Percentiles rank a stretch among this genome's conserved stretches.
Conservation (phyloP, 257 asterid species). For the Ehretia macrophylla region DNA sequence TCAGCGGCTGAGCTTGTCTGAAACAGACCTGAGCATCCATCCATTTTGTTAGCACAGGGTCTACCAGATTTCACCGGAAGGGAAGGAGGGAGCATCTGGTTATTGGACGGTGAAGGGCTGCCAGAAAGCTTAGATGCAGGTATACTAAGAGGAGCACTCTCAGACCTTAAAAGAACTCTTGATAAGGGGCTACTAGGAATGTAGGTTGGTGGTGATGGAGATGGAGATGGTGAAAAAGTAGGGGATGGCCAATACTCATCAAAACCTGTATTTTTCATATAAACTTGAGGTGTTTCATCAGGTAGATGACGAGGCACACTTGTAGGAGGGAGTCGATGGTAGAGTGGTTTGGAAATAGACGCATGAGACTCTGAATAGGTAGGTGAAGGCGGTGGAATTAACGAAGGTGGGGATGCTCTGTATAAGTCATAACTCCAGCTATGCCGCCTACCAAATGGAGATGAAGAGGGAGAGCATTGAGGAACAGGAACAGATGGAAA, state of each 20-base stretch:
- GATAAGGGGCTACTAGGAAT: slow-evolving; percentile 31
- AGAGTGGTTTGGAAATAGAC: slow-evolving; percentile 29
- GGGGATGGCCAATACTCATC: slow-evolving; percentile 78
- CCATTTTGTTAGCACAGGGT: slow-evolving; percentile 26
- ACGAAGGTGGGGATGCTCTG: slow-evolving; percentile 66
- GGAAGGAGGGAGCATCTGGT: slow-evolving; percentile 50
- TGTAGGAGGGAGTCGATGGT: slow-evolving; percentile 56
- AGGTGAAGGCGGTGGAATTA: slow-evolving; percentile 71
- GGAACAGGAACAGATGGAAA: slow-evolving; percentile 52
- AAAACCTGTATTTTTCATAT: slow-evolving; percentile 42
- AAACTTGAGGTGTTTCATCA: slow-evolving; percentile 41
- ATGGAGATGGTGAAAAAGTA: slow-evolving; percentile 54
- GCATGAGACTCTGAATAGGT: slow-evolving; percentile 64
- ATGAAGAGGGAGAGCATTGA: slow-evolving; percentile 48
- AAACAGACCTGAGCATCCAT: slow-evolving; percentile 34
- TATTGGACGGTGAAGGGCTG: slow-evolving; percentile 42
- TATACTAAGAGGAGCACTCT: slow-evolving; percentile 78
- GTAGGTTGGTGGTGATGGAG: slow-evolving; percentile 72
- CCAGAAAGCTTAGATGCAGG: slow-evolving; percentile 50
- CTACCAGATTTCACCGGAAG: slow-evolving; percentile 42
- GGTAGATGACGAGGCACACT: slow-evolving; percentile 43
- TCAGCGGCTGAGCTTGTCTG: slow-evolving; percentile 46
- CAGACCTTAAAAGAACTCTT: slow-evolving; percentile 59
- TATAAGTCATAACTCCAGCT: slow-evolving; percentile 85
- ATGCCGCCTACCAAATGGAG: slow-evolving; percentile 70